Percentiles rank a stretch among this genome's conserved stretches.
phyloP scores from a whole-genome alignment of 2,329 filamentous ascomycete species.

The Moelleriella libera region DNA sequence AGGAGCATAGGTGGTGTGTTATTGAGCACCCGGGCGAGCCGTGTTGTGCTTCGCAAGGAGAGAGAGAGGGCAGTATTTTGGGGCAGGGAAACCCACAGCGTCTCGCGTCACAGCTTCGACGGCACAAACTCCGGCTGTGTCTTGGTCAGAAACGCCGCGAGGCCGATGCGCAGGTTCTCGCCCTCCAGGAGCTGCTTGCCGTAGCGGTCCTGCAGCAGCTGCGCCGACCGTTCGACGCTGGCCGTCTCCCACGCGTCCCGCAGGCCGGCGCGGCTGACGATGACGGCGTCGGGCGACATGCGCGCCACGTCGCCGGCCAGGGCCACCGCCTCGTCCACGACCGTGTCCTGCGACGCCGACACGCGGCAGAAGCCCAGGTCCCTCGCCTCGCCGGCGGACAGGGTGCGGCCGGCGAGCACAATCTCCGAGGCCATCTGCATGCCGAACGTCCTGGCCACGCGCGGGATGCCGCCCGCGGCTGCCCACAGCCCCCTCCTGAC shows the following conservation, averaged over 20 bases:
- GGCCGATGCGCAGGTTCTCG: slow-evolving; percentile 33
- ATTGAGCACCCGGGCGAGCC: too few species aligned
- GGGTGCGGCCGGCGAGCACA: slow-evolving; percentile 29
- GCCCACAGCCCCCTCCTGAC: slow-evolving; percentile 39
- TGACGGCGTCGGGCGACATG: slow-evolving; percentile 21
- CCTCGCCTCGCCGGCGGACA: slow-evolving; percentile 24
- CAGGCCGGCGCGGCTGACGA: slow-evolving; percentile 23
- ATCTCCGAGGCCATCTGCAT: slow-evolving; percentile 34
- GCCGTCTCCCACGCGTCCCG: slow-evolving; percentile 23
- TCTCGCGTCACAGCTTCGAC: slow-evolving; percentile 23
- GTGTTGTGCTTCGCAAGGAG: too few species aligned
- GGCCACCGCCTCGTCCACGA: slow-evolving; percentile 20
- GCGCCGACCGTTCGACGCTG: slow-evolving; percentile 23
- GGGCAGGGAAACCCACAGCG: background rate
- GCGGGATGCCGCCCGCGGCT: slow-evolving; percentile 34
- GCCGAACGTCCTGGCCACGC: slow-evolving; percentile 29
- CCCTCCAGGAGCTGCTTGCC: slow-evolving; percentile 22
- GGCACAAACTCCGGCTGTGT: slow-evolving; percentile 32
- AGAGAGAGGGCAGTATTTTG: too few species aligned
- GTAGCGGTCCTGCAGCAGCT: slow-evolving; percentile 26
- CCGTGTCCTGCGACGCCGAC: slow-evolving; percentile 22
- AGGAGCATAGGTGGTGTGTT: too few species aligned
- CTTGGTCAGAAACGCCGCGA: slow-evolving; percentile 37
- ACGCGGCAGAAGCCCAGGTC: slow-evolving; percentile 13
- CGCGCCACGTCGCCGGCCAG: slow-evolving; percentile 19